Evolutionary conservation across 208 protist species (phyloP).

Genomic region (Novymonas esmeraldas): DNA sequence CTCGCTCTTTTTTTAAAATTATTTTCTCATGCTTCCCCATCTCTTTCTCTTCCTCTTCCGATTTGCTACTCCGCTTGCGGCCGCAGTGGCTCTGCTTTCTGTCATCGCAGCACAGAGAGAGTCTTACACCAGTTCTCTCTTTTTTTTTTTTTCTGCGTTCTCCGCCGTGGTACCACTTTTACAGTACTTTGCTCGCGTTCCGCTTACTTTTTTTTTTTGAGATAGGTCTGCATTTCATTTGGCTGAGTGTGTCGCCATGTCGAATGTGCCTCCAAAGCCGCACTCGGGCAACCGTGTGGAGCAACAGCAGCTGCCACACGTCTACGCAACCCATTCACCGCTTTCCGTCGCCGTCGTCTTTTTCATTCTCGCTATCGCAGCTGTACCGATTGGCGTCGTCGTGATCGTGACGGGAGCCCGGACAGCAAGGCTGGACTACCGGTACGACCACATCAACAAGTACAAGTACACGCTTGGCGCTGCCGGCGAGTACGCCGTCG

Average conservation of each 20-base stretch:
- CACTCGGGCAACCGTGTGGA: slow-evolving; percentile 46
- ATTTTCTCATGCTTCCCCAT: too few species aligned
- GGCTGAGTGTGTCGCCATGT: slow-evolving; percentile 14
- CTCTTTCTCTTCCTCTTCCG: neutral
- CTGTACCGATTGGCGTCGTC: slow-evolving; percentile 93
- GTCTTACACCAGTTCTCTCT: neutral
- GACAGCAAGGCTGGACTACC: slow-evolving; percentile 53
- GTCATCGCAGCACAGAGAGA: too few species aligned
- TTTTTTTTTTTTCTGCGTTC: neutral
- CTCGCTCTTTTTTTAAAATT: too few species aligned
- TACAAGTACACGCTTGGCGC: slow-evolving; percentile 38
- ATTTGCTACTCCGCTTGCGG: neutral
- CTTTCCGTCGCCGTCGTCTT: slow-evolving; percentile 91
- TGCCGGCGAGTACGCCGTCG: slow-evolving; percentile 32
- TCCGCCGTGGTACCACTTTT: neutral
- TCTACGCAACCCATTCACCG: slow-evolving; percentile 96
- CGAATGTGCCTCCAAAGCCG: slow-evolving; percentile 33
- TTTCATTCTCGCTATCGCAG: slow-evolving; percentile 91
- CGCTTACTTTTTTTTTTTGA: neutral
- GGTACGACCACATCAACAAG: slow-evolving; percentile 82
- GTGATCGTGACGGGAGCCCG: slow-evolving; percentile 81
- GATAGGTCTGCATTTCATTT: too few species aligned
- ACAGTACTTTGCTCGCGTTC: neutral
- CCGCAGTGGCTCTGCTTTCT: too few species aligned
- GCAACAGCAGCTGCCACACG: slow-evolving; percentile 95